Conservation (phyloP, 257 asterid species). For the Apocynum venetum region DNA sequence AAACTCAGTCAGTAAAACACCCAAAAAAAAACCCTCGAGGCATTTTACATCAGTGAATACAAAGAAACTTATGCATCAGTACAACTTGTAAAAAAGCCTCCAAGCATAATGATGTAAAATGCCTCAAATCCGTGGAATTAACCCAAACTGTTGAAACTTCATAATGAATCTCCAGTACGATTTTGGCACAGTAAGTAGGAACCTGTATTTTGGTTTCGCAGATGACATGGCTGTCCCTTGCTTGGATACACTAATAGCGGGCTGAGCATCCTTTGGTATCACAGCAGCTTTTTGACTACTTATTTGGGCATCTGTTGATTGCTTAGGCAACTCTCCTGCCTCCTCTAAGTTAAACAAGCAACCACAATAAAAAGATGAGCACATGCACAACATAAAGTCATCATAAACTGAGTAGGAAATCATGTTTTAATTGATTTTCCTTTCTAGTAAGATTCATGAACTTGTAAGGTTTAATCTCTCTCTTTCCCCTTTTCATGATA, state of each 20-base stretch:
- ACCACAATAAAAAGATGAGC: neutral
- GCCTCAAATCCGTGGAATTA: neutral
- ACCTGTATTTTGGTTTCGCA: constrained; percentile 74
- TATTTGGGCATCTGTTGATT: constrained; percentile 28
- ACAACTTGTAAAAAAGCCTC: neutral
- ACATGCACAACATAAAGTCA: neutral
- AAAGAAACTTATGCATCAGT: neutral
- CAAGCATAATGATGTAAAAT: too few relatives aligned
- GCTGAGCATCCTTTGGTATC: constrained; percentile 31
- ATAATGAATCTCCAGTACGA: neutral
- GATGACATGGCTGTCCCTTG: constrained; percentile 33
- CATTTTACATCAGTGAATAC: neutral
- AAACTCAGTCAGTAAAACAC: neutral
- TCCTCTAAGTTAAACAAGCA: constrained; percentile 42
- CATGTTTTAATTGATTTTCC: neutral
- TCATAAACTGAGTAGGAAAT: neutral
- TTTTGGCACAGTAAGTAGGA: neutral
- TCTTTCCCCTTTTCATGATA: neutral
- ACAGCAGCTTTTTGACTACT: constrained; percentile 20
- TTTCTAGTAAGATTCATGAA: neutral
- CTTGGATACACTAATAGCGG: constrained; percentile 30
- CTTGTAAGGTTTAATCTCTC: too few relatives aligned
- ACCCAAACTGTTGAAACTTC: too few relatives aligned
- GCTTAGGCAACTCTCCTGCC: constrained; percentile 45
- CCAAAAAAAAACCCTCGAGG: neutral